phyloP scores from a whole-genome alignment of 805 yeast species.

The Metschnikowia corniflorae region DNA sequence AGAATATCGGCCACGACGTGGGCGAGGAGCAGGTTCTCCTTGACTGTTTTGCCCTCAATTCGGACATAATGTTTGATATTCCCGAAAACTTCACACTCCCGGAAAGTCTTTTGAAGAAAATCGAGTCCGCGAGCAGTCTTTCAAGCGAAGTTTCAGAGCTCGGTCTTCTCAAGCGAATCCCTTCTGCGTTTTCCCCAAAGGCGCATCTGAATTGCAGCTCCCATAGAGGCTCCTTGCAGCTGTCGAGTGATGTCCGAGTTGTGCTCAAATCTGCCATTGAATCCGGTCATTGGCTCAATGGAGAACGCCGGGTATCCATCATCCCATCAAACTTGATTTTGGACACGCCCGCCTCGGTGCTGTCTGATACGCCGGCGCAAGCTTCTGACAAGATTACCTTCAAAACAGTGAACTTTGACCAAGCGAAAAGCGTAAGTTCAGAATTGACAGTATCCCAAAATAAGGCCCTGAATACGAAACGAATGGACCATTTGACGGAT shows the following conservation, averaged over 20 bases:
- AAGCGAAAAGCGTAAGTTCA: conserved; percentile 1
- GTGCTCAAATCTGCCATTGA: background rate
- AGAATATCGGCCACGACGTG: conserved; percentile 9
- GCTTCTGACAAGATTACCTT: conserved; percentile 7
- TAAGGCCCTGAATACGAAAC: background rate
- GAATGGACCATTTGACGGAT: conserved; percentile 16
- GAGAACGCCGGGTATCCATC: conserved; percentile 26
- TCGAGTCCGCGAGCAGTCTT: conserved; percentile 5
- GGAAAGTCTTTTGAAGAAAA: conserved; percentile 3
- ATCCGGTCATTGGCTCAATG: conserved; percentile 12
- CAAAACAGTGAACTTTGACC: conserved; percentile 12
- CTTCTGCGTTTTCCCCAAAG: background rate
- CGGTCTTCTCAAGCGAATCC: background rate
- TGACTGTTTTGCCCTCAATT: conserved; percentile 21
- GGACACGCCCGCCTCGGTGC: background rate
- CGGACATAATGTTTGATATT: conserved; percentile 15
- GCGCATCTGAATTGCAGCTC: background rate
- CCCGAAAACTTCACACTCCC: conserved; percentile 14
- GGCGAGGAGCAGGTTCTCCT: conserved; percentile 20
- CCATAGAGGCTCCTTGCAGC: conserved; percentile 4
- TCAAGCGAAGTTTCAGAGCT: conserved; percentile 1
- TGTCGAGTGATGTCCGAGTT: background rate
- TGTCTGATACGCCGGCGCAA: background rate
- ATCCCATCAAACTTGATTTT: conserved; percentile 24
- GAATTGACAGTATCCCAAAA: conserved; percentile 1